Evolutionary conservation across 768 basidiomycete species (phyloP).

Genomic region (Hygrophorus pudorinus): DNA sequence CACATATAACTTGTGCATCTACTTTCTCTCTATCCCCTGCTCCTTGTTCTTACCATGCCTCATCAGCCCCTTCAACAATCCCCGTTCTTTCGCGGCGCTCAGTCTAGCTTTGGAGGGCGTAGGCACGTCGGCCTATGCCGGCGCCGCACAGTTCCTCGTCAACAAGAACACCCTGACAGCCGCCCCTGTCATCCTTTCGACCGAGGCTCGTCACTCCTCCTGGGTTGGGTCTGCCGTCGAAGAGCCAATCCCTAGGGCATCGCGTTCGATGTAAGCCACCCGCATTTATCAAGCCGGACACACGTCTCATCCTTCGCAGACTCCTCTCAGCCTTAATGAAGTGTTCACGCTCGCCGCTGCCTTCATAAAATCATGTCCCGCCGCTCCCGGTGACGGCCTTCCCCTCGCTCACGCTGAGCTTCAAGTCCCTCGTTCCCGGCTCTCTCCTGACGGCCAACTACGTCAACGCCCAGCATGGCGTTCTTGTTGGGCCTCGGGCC

Average conservation of each 20-base stretch:
- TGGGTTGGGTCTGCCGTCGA: constrained; percentile 37
- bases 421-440: constrained; percentile 15
- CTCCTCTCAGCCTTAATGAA: constrained; percentile 28
- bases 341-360: constrained; percentile 35
- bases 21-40: not conserved
- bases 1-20: constrained; percentile 23
- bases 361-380: constrained; percentile 39
- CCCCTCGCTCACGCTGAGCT: constrained; percentile 27
- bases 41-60: not conserved
- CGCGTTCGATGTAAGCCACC: constrained; percentile 27
- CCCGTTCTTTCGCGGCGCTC: constrained; percentile 31
- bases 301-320: constrained; percentile 7
- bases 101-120: constrained; percentile 44
- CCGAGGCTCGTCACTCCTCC: constrained; percentile 41
- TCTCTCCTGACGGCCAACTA: constrained; percentile 18
- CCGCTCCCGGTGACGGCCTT: constrained; percentile 38
- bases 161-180: constrained; percentile 35
- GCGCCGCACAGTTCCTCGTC: constrained; percentile 34
- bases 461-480: constrained; percentile 18
- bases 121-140: constrained; percentile 47
- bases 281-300: not conserved
- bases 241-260: constrained; percentile 35
- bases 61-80: constrained; percentile 32
- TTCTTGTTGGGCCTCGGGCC: constrained; percentile 24
- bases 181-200: constrained; percentile 49